Base-by-base conservation (phyloP, 176 grass and related monocot genomes). In the Avena atlantica region DNA sequence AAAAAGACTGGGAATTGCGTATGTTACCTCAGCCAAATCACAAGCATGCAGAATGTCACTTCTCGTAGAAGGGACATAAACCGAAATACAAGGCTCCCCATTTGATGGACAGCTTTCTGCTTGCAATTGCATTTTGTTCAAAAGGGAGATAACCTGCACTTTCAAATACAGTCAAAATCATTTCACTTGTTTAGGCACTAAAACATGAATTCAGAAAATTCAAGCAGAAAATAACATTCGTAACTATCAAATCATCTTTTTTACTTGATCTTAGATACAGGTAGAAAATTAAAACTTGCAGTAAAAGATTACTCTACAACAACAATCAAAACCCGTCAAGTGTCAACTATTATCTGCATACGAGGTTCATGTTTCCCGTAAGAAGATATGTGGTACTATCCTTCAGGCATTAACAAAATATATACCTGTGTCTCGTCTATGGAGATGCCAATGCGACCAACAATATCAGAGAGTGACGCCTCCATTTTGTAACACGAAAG, bases 121-220 rank as follows among this genome's bases (percentile, higher is more conserved):
- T 94, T 92, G 90, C 80, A 99, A 61, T 91, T 99, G 97, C 92
- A 99, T 99, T 90, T 94, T 99, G 67, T 94, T 96, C 78, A 99
- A 84, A 76, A 96, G 90, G 55, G 85, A 82, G 50, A 99, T 85
- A 83, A 96, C 94, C 97, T 99, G 58, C 76, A 91, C 6, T 81
- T 88, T 82, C 55, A 71, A 19, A 63, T 15, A 81, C 27, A 86
- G 9, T 42, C 70, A 47, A 5, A 64, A 72, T 45, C 21, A 76
- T 76, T 83, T 86, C 8, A 48, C 64, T 71, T 64, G 40, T 42
- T 45, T 55, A 83, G 47, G 42, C 64, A 88, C 11, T 14, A 13
- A 31, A 55, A 21, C 31, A 34, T 78, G 45, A 78, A 72, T 76
- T 81, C 69, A 81, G 27, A 81, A 5, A 21, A 83, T 71, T 14